Evolutionary conservation across 2,329 filamentous ascomycete species (phyloP).

Genomic region (Aspergillus texensis): DNA sequence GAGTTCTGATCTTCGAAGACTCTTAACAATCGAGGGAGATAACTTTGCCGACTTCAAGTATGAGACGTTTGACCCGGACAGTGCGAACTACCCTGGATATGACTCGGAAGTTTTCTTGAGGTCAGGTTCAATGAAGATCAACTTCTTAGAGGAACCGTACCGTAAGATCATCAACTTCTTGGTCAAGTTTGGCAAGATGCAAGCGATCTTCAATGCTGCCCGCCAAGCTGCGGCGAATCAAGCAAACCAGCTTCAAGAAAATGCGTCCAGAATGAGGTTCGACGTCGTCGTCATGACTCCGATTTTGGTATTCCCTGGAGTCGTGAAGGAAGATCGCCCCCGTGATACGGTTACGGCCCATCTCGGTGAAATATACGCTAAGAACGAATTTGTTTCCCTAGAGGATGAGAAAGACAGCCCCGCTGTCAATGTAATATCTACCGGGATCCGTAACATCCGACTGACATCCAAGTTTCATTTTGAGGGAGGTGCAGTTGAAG

Average conservation of each 20-base stretch:
- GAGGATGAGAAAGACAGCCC: conserved; percentile 74
- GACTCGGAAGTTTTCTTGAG: conserved; percentile 89
- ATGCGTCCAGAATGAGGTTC: conserved; percentile 86
- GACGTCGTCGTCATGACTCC: conserved; percentile 93
- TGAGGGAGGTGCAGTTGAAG: conserved; percentile 69
- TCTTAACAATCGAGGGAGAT: conserved; percentile 93
- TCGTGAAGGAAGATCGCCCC: conserved; percentile 69
- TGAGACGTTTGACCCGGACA: conserved; percentile 83
- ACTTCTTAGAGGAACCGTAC: conserved; percentile 96
- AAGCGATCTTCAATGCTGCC: conserved; percentile 96
- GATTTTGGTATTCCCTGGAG: conserved; percentile 89
- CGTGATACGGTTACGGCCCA: conserved; percentile 89
- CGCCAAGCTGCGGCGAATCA: conserved; percentile 92
- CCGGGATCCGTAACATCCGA: conserved; percentile 88
- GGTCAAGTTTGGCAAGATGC: conserved; percentile 99
- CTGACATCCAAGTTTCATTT: conserved; percentile 91
- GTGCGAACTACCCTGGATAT: conserved; percentile 84
- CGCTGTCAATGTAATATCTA: conserved; percentile 84
- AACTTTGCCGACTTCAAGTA: conserved; percentile 97
- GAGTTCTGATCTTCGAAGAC: conserved; percentile 76
- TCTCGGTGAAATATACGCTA: conserved; percentile 94
- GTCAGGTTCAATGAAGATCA: conserved; percentile 93
- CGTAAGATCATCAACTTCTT: conserved; percentile 97
- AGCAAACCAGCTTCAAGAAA: conserved; percentile 90
- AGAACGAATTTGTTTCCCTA: conserved; percentile 86